Conservation (phyloP, 345 rosid species). For the Eutrema heterophyllum region DNA sequence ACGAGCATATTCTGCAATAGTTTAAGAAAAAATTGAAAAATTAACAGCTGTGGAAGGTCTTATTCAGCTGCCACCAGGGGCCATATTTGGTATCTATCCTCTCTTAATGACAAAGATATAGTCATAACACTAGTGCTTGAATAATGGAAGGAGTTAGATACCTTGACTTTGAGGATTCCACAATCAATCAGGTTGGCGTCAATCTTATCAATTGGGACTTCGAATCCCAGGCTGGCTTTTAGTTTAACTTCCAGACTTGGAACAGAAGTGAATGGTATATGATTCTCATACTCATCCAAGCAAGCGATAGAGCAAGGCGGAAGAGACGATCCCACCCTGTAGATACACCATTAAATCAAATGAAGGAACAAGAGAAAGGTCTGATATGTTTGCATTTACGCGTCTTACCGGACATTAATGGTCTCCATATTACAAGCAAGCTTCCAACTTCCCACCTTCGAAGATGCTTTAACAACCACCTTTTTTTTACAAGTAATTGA, state of each 20-base stretch:
- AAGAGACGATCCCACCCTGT: slow-evolving; percentile 53
- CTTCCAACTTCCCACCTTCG: slow-evolving; percentile 40
- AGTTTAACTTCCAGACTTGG: slow-evolving; percentile 41
- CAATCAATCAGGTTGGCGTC: slow-evolving; percentile 29
- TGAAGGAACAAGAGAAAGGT: background rate
- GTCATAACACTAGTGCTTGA: background rate
- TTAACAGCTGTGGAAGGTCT: too few relatives aligned
- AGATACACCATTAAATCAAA: background rate
- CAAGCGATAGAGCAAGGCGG: slow-evolving; percentile 38
- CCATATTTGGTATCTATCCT: background rate
- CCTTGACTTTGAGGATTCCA: slow-evolving; percentile 40
- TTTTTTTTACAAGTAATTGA: slow-evolving; percentile 29
- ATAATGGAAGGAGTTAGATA: slow-evolving; percentile 9
- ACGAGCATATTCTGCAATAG: slow-evolving; percentile 39
- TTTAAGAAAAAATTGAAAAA: background rate
- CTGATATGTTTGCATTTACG: background rate
- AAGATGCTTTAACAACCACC: slow-evolving; percentile 35
- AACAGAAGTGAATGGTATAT: slow-evolving; percentile 32
- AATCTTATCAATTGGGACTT: slow-evolving; percentile 5
- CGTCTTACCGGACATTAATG: slow-evolving; percentile 29
- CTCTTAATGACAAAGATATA: background rate
- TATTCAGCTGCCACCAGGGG: too few relatives aligned
- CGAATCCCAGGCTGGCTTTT: background rate
- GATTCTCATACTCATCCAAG: slow-evolving; percentile 46
- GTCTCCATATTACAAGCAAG: slow-evolving; percentile 21